These are phyloP conservation scores for Fibroporia radiculosa DNA, from an alignment of 768 basidiomycete genomes.

Conservation along the genomic window DNA sequence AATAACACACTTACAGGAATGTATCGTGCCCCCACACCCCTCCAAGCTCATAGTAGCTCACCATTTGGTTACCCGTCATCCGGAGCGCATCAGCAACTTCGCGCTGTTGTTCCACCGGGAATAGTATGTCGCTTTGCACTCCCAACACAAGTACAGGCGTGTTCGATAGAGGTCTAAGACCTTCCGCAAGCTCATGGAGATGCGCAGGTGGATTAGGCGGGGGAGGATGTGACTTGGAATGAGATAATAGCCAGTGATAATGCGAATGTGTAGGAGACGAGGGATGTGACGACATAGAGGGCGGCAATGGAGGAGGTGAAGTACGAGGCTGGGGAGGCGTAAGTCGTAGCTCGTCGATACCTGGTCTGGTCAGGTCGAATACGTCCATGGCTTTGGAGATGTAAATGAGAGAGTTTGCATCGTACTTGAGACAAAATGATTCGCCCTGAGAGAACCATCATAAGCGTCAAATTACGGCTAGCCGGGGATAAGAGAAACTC, in stretches of 20 bases:
- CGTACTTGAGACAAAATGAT: conserved; percentile 93
- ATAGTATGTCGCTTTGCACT: conserved; percentile 94
- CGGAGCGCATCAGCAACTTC: conserved; percentile 90
- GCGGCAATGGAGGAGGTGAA: conserved; percentile 19
- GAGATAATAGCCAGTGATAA: conserved; percentile 28
- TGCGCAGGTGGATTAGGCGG: conserved; percentile 69
- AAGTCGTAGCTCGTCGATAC: conserved; percentile 65
- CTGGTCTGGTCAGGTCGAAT: conserved; percentile 85
- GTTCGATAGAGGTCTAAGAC: conserved; percentile 63
- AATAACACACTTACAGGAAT: conserved; percentile 62
- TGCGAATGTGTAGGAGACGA: conserved; percentile 13
- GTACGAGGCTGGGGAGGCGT: conserved; percentile 20
- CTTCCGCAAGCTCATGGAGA: conserved; percentile 68
- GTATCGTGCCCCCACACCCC: conserved; percentile 99
- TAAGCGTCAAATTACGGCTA: not conserved
- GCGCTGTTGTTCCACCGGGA: conserved; percentile 95
- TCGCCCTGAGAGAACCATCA: conserved; percentile 54
- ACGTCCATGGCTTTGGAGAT: conserved; percentile 99
- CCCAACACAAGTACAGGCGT: conserved; percentile 86
- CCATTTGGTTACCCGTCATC: conserved; percentile 79
- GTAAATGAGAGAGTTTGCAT: conserved; percentile 98
- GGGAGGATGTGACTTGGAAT: conserved; percentile 66
- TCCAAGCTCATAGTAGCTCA: conserved; percentile 95
- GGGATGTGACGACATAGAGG: conserved; percentile 15
- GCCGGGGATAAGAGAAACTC: conserved; percentile 7